phyloP scores from a whole-genome alignment of 164 flowering plant species.

The Berberis vulgaris region DNA sequence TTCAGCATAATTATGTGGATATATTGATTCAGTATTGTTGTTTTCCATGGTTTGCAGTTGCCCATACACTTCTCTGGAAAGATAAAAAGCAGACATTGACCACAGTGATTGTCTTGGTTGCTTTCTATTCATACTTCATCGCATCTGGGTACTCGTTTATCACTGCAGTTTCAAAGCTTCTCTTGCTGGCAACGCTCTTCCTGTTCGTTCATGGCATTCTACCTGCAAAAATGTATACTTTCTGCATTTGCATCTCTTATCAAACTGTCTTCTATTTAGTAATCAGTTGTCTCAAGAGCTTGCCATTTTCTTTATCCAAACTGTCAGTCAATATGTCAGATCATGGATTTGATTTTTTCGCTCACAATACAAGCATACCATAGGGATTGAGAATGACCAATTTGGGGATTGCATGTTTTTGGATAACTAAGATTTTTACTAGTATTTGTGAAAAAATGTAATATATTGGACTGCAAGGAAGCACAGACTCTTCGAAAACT shows the following conservation, averaged over 20 bases:
- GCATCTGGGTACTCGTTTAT: conserved; percentile 58
- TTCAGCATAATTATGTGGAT: neutral
- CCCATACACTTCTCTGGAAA: conserved; percentile 87
- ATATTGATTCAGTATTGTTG: neutral
- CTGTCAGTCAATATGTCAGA: too few species aligned
- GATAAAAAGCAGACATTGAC: conserved; percentile 57
- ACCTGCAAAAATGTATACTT: conserved; percentile 62
- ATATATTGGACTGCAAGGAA: too few species aligned
- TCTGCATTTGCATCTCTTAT: conserved; percentile 1
- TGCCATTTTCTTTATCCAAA: too few species aligned
- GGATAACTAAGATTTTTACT: too few species aligned
- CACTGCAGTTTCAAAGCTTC: conserved; percentile 60
- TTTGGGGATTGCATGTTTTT: too few species aligned
- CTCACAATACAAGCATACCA: too few species aligned
- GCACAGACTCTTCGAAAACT: too few species aligned
- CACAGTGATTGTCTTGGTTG: conserved; percentile 37
- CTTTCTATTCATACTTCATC: conserved; percentile 59
- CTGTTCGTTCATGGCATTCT: conserved; percentile 69
- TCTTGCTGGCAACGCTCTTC: conserved; percentile 43
- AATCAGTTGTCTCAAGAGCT: too few species aligned
- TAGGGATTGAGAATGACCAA: too few species aligned
- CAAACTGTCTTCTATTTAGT: neutral
- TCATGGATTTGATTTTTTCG: too few species aligned
- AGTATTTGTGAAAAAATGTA: too few species aligned
- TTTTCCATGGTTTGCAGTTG: conserved; percentile 53